Evolutionary conservation across 768 basidiomycete species (phyloP).

Genomic region (Strobilomyces dryophilus): DNA sequence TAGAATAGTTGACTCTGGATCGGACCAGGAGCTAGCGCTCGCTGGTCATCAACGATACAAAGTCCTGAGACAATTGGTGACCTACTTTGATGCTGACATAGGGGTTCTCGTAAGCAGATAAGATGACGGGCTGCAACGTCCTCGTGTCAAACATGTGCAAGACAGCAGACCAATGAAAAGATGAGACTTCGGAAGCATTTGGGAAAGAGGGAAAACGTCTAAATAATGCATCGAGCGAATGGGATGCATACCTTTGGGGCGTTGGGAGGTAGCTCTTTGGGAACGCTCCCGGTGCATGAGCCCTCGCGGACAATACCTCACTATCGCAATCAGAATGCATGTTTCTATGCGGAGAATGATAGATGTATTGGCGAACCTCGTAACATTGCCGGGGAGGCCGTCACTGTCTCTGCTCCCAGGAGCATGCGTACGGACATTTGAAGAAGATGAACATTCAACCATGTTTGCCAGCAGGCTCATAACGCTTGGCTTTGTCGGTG

Average conservation of each 20-base stretch:
- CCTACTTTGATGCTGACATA: constrained; percentile 19
- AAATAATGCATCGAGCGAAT: background rate
- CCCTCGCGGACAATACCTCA: constrained; percentile 2
- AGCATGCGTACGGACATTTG: constrained; percentile 10
- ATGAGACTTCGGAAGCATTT: background rate
- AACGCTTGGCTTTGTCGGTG: constrained; percentile 8
- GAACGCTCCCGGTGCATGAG: constrained; percentile 1
- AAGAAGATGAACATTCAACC: constrained; percentile 12
- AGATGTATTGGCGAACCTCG: constrained; percentile 12
- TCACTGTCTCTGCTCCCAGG: constrained; percentile 11
- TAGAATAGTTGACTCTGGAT: constrained; percentile 11
- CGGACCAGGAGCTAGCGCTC: constrained; percentile 2
- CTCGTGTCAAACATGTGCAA: constrained; percentile 9
- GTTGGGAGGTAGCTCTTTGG: constrained; percentile 28
- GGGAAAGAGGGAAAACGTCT: background rate
- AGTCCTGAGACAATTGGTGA: background rate
- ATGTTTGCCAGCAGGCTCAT: constrained; percentile 12
- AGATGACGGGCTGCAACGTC: constrained; percentile 28
- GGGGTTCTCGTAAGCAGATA: constrained; percentile 25
- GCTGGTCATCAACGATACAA: background rate
- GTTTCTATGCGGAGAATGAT: background rate
- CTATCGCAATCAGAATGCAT: constrained; percentile 3
- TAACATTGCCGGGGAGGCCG: constrained; percentile 2
- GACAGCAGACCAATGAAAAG: background rate
- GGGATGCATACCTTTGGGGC: constrained; percentile 26